These are phyloP conservation scores for Penicillium tannophilum DNA, from an alignment of 495 filamentous ascomycete genomes.

Conservation along the genomic window DNA sequence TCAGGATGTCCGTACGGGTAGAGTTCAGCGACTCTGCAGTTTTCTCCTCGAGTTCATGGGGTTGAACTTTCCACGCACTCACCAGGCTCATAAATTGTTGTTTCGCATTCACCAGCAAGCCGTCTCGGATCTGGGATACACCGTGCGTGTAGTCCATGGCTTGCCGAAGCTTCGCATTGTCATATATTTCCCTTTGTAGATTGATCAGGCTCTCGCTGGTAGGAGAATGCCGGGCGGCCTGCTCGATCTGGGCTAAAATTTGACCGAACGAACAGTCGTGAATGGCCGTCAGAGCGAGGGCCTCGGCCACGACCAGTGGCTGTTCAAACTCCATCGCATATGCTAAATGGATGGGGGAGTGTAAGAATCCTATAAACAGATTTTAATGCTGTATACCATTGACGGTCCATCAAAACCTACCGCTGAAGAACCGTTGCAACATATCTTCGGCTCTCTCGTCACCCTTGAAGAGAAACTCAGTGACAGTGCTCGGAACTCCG, in stretches of 20 bases:
- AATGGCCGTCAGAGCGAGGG: slow-evolving; percentile 38
- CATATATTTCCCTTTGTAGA: slow-evolving; percentile 17
- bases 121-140: slow-evolving; percentile 23
- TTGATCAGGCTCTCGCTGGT: slow-evolving; percentile 3
- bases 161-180: slow-evolving; percentile 18
- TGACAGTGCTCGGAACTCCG: slow-evolving; percentile 31
- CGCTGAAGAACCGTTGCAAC: slow-evolving; percentile 33
- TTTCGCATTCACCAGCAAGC: slow-evolving; percentile 13
- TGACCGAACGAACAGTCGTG: slow-evolving; percentile 27
- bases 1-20: slow-evolving; percentile 7
- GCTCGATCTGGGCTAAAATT: slow-evolving; percentile 17
- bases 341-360: slow-evolving; percentile 43
- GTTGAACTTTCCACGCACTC: slow-evolving; percentile 20
- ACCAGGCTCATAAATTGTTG: slow-evolving; percentile 28
- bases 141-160: slow-evolving; percentile 26
- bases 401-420: neutral
- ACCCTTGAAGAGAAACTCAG: slow-evolving; percentile 34
- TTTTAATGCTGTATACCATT: neutral
- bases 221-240: slow-evolving; percentile 7
- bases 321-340: slow-evolving; percentile 43
- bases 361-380: slow-evolving; percentile 25
- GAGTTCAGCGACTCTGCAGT: slow-evolving; percentile 37
- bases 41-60: slow-evolving; percentile 21
- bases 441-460: slow-evolving; percentile 32
- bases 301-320: slow-evolving; percentile 39